Conservation (phyloP, 2,329 filamentous ascomycete genomes). For the Sarocladium kiliense region DNA sequence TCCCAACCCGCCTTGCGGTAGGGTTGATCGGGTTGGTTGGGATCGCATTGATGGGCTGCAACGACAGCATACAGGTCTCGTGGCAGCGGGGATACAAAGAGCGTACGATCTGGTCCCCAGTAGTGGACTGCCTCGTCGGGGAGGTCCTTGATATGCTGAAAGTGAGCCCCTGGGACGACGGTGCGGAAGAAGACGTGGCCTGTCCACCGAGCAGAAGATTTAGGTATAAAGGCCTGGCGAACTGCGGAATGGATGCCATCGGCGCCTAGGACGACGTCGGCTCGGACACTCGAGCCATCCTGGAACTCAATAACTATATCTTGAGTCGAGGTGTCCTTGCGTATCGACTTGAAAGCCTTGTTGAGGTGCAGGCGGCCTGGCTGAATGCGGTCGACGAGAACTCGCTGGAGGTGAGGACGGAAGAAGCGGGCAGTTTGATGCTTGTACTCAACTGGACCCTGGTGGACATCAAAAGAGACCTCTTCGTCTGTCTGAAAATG, state of each 20-base stretch:
- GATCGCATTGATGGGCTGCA: conserved; percentile 32
- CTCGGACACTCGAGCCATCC: conserved; percentile 37
- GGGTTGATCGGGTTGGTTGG: conserved; percentile 23
- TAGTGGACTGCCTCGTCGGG: conserved; percentile 33
- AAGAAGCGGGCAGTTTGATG: conserved; percentile 41
- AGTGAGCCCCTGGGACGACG: conserved; percentile 21
- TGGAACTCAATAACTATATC: conserved; percentile 35
- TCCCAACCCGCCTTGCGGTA: conserved; percentile 31
- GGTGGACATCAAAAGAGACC: conserved; percentile 35
- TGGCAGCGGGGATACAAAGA: conserved; percentile 8
- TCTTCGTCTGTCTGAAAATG: conserved; percentile 39
- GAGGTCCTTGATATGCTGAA: not conserved
- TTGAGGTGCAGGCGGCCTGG: conserved; percentile 33
- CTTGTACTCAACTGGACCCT: conserved; percentile 27
- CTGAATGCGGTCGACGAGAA: conserved; percentile 39
- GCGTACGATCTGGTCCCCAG: conserved; percentile 34
- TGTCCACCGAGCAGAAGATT: conserved; percentile 33
- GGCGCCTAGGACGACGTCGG: conserved; percentile 45
- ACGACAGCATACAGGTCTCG: conserved; percentile 36
- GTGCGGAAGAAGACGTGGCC: conserved; percentile 39
- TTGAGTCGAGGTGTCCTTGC: conserved; percentile 18
- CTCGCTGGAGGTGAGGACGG: conserved; percentile 43
- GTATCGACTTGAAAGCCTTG: conserved; percentile 34
- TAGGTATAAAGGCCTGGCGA: conserved; percentile 36
- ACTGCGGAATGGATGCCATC: conserved; percentile 48